Percentiles rank a stretch among this genome's conserved stretches.
These are phyloP conservation scores for Diaporthe citri DNA, from an alignment of 2,329 filamentous ascomycete species.

Conservation along the genomic window DNA sequence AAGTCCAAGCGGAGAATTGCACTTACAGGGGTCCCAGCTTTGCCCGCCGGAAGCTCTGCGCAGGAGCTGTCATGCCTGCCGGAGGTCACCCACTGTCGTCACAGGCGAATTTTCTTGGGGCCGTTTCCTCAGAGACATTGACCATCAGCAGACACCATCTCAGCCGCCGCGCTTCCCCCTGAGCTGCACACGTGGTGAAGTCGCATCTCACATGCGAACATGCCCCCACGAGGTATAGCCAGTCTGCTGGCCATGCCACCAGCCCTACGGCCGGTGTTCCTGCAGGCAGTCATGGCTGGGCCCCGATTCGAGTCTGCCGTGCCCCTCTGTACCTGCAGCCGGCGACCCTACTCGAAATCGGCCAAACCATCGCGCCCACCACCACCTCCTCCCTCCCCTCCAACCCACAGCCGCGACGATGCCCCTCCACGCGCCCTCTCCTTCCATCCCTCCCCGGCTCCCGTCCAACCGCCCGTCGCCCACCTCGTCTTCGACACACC, in stretches of 20 bases:
- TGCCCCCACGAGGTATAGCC: constrained; percentile 38
- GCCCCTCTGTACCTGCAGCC: constrained; percentile 20
- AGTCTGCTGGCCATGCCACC: constrained; percentile 44
- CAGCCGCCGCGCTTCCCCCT: background rate
- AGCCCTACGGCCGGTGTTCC: constrained; percentile 42
- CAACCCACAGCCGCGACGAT: constrained; percentile 19
- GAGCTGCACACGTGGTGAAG: constrained; percentile 33
- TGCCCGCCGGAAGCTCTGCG: constrained; percentile 20
- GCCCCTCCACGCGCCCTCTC: constrained; percentile 43
- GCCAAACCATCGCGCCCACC: constrained; percentile 12
- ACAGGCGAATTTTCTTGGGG: constrained; percentile 35
- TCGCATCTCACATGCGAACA: constrained; percentile 38
- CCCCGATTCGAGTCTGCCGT: constrained; percentile 15
- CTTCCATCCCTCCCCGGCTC: constrained; percentile 45
- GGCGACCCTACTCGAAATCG: constrained; percentile 5
- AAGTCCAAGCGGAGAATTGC: background rate
- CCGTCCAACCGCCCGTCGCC: constrained; percentile 44
- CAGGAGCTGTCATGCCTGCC: constrained; percentile 11
- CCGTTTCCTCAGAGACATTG: constrained; percentile 5
- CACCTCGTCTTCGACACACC: constrained; percentile 41
- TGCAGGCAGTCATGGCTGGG: constrained; percentile 39
- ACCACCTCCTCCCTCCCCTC: background rate
- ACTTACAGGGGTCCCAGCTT: background rate
- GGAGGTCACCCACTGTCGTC: constrained; percentile 27
- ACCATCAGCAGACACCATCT: constrained; percentile 20